Evolutionary conservation across 2,329 filamentous ascomycete species (phyloP), one percentile per base, ranked within the genome.

Genomic region (Aspergillus texensis): DNA sequence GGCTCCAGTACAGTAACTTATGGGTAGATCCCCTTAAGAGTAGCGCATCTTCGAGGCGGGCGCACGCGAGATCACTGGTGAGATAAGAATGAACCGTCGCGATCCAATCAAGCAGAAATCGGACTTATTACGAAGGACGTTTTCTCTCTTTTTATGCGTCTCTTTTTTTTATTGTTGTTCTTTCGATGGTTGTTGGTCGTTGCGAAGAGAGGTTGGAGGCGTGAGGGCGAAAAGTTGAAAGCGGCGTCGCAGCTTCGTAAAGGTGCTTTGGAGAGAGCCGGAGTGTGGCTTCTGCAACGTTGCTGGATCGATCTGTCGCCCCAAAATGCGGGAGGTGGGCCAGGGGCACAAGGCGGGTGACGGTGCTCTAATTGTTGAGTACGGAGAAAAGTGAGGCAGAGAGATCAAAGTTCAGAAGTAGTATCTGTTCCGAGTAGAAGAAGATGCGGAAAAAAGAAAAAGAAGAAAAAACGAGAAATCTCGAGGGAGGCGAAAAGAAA

Each of bases 1-100:
- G 69, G 62, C 64, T 65, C 67, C 65, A 65, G 62, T 62, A 65
- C 65, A 65, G 62, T 62, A 65, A 65, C 54, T 66, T 39, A 65
- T 68, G 64, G 65, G 67, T 63, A 66, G 61, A 65, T 69, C 67
- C 66, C 71, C 62, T 75, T 65, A 76, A 65, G 70, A 69, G 64
- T 64, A 68, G 66, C 69, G 67, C 70, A 72, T 72, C 66, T 69
- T 72, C 30, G 67, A 62, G 61, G 53, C 58, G 54, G 65, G 62
- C 62, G 46, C 62, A 64, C 54, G 24, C 26, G 36, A 62, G 30
- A 59, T 50, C 56, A 61, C 34, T 48, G 56, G 60, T 58, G 52
- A 58, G 36, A 54, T 26, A 24, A 48, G 32, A 45, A 56, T 24
- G 24, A 36, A 58, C 46, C 32, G 46, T 60, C 26, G 61, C 65